Percentiles rank a stretch among this genome's conserved stretches.
phyloP scores from a whole-genome alignment of 768 basidiomycete species.

The Amanita thiersii region DNA sequence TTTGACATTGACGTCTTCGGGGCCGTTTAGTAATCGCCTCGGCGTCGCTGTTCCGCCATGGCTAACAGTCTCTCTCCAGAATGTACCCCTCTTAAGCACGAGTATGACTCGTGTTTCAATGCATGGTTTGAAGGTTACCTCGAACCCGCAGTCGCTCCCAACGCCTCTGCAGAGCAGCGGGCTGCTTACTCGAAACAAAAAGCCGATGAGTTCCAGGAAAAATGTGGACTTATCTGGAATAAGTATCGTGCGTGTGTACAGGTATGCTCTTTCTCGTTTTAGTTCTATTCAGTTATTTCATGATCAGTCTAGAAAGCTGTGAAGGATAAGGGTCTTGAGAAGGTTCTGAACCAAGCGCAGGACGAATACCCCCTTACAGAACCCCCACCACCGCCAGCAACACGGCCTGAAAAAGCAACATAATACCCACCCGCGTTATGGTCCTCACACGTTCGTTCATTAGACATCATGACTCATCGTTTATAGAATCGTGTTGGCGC shows the following conservation, averaged over 20 bases:
- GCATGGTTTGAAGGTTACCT: constrained; percentile 97
- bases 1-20: not conserved
- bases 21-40: not conserved
- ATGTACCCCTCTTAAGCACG: constrained; percentile 85
- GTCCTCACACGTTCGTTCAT: no score
- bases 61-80: constrained; percentile 71
- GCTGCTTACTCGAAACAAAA: constrained; percentile 64
- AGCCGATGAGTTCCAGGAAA: constrained; percentile 80
- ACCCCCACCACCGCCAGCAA: constrained; percentile 41
- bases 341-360: constrained; percentile 70
- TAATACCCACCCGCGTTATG: no score
- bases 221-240: constrained; percentile 79
- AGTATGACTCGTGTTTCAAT: constrained; percentile 94
- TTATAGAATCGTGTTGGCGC: no score
- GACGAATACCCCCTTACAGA: constrained; percentile 71
- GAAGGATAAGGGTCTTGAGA: constrained; percentile 68
- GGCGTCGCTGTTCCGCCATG: constrained; percentile 30
- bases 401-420: no score
- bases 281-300: not conserved
- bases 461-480: no score
- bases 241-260: constrained; percentile 77
- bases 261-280: constrained; percentile 35
- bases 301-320: constrained; percentile 54
- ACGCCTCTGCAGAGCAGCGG: constrained; percentile 33
- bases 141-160: constrained; percentile 57